These are phyloP conservation scores for Cicer arietinum DNA, from an alignment of 306 rosid genomes.

Conservation along the genomic window DNA sequence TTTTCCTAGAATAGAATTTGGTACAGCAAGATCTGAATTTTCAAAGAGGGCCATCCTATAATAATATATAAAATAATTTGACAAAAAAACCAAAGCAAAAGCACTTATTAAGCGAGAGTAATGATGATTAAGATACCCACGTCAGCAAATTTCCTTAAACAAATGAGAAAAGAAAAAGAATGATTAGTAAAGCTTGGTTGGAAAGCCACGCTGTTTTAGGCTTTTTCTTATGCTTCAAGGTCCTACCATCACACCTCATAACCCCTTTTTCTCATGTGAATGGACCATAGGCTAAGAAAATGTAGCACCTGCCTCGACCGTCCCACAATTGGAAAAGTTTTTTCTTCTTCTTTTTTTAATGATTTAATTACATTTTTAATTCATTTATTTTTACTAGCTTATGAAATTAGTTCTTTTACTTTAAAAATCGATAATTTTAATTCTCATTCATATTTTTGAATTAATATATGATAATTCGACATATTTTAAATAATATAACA, in stretches of 20 bases:
- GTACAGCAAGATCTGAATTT: conserved; percentile 42
- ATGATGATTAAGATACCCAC: conserved; percentile 58
- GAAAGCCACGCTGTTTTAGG: conserved; percentile 57
- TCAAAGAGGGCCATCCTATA: conserved; percentile 35
- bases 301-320: conserved; percentile 40
- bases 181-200: conserved; percentile 55
- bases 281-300: background rate
- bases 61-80: conserved; percentile 9
- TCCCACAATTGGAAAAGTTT: conserved; percentile 32
- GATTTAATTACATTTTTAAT: accelerated
- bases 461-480: no score
- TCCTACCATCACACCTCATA: conserved; percentile 45
- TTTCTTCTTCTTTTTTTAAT: no score
- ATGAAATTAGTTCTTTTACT: no score
- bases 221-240: conserved; percentile 49
- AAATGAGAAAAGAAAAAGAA: conserved; percentile 39
- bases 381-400: no score
- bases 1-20: conserved; percentile 33
- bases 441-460: no score
- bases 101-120: conserved; percentile 41
- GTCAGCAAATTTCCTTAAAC: conserved; percentile 46
- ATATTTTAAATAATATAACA: no score
- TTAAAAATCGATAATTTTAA: no score
- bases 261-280: no score
- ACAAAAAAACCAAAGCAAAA: conserved; percentile 10